Base-by-base conservation (phyloP, 2,329 filamentous ascomycete genomes). In the Sclerotinia borealis region DNA sequence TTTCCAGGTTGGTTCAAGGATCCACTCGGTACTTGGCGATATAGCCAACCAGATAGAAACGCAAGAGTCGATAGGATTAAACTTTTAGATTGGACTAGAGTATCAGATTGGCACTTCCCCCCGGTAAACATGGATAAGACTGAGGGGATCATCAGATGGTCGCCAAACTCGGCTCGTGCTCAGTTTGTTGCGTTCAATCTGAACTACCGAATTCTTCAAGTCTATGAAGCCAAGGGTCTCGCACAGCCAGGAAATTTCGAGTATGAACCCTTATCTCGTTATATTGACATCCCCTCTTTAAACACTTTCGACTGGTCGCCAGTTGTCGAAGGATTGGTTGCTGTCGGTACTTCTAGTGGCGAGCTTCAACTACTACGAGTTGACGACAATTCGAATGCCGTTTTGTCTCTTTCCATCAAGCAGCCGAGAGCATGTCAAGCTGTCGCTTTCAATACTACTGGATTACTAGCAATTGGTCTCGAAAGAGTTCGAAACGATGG, bases 401-500 rank as follows among this genome's bases (percentile, higher is more conserved):
- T 84, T 68, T 73, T 85, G 55, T 85, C 89, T 56, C 85, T 92
- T 65, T 84, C 85, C 25, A 83, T 92, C 52, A 91, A 90, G 73
- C 85, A 92, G 74, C 85, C 89, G 61, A 84, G 91, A 50, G 88
- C 88, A 49, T 93, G 90, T 70, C 91, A 93, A 71, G 89, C 90
- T 0, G 89, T 95, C 47, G 87, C 90, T 4, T 92, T 95, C 77
- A 93, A 87, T 72, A 86, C 84, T 4, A 81, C 80, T 6, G 88
- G 89, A 22, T 80, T 90, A 63, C 78, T 96, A 59, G 91, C 91
- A 11, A 90, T 92, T 34, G 91, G 90, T 1, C 79, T 95, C 59
- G 91, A 95, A 71, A 83, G 90, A 69, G 90, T 93, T 29, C 84
- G 91, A 37, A 92, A 91, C 75, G 91, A 95, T 72, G 85, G 89